Base-by-base conservation (phyloP, 331 rosid genomes). In the Rosa hybrid region DNA sequence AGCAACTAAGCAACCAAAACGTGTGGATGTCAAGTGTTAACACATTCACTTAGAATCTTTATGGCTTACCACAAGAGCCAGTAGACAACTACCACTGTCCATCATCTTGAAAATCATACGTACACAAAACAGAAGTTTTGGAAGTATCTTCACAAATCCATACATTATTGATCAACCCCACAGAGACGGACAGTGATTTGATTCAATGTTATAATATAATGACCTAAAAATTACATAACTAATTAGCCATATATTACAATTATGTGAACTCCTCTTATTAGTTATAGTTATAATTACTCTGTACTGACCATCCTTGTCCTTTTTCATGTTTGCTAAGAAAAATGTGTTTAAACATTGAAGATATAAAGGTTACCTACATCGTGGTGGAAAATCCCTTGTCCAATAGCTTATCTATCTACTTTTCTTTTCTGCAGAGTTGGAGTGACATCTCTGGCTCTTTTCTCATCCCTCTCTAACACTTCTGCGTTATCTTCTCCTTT, bases 391-490 rank as follows among this genome's bases (percentile, higher is more conserved):
- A 27, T 27, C 4, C 71, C 46, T 13, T 34, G 46, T 30, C 44
- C 46, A 38, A 65, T 65, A 38, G 71, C 79, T 76, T 60, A 59
- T 76, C 79, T 57, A 45, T 23, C 12, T 76, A 44, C 54, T 56
- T 53, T 1, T 39, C 2, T 57, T 56, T 75, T 74, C 77, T 54
- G 51, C 74, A 42, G 53, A 11, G 9, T 11, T 69, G 17, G 74
- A 2, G 41, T 21, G 23, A 21, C 23, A 25, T 38, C 12, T 39
- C 77, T 57, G 23, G 23, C 65, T 57, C 21, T 27, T 25, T 46
- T n/a, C 41, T 23, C 7, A 46, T 49, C 4, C 27, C 65, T 9
- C 73, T 10, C 27, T 7, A 23, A 59, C 44, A 16, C 57, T 60
- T 42, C 56, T 75, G 41, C 79, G 59, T 59, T 42, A 75, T 60